Percentiles rank a stretch among this genome's conserved stretches.
phyloP scores from a whole-genome alignment of 1,284 basidiomycete genomes.

The Quambalaria eucalypti region DNA sequence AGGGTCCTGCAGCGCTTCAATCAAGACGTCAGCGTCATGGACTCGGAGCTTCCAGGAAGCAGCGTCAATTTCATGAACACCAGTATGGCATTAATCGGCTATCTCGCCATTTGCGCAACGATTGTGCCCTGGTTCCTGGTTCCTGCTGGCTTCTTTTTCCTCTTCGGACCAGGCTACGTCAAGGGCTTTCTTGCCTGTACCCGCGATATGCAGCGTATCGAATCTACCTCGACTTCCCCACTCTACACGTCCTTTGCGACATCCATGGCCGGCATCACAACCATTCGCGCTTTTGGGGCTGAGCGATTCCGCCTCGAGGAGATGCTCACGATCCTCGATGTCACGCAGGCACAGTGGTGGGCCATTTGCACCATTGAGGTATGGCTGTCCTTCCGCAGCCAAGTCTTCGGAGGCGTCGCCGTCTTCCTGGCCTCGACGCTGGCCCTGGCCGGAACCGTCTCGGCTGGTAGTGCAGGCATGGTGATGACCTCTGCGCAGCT shows the following conservation, averaged over 20 bases:
- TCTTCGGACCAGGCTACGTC: constrained; percentile 27
- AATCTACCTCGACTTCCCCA: constrained; percentile 40
- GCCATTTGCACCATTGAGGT: constrained; percentile 41
- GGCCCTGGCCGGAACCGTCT: constrained; percentile 60
- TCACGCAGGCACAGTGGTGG: constrained; percentile 37
- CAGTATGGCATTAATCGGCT: constrained; percentile 20
- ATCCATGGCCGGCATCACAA: constrained; percentile 35
- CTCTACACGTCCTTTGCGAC: constrained; percentile 38
- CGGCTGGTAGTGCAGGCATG: constrained; percentile 69
- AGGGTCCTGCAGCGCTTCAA: constrained; percentile 41
- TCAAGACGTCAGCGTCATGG: constrained; percentile 36
- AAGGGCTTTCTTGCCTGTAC: constrained; percentile 29
- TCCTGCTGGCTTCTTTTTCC: constrained; percentile 18
- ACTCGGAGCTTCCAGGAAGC: constrained; percentile 31
- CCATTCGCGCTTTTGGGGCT: constrained; percentile 36
- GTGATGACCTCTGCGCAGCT: constrained; percentile 60
- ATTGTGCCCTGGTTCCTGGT: constrained; percentile 37
- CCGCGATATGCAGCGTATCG: constrained; percentile 43
- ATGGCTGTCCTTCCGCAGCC: constrained; percentile 25
- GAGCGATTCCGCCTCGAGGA: constrained; percentile 17
- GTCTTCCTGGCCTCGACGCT: constrained; percentile 52
- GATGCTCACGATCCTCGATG: constrained; percentile 24
- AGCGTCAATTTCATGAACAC: constrained; percentile 23
- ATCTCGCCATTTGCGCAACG: constrained; percentile 25
- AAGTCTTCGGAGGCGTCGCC: constrained; percentile 24